Percentiles rank a stretch among this genome's conserved stretches.
phyloP scores from a whole-genome alignment of 768 basidiomycete genomes.

The Lentinula sp. region DNA sequence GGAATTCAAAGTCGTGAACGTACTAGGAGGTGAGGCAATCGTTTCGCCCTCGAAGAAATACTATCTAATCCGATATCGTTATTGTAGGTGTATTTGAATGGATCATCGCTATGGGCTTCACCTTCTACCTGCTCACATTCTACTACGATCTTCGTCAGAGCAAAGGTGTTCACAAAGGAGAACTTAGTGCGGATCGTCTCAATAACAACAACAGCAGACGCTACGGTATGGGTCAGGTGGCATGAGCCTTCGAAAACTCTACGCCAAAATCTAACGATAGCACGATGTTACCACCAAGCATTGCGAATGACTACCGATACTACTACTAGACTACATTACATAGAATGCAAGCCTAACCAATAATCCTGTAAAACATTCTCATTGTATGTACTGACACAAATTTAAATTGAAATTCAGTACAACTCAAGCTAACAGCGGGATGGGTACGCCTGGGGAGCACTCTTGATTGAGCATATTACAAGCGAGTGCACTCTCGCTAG shows the following conservation, averaged over 20 bases:
- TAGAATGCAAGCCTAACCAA: too few relatives aligned
- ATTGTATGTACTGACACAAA: too few relatives aligned
- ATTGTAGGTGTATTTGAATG: constrained; percentile 63
- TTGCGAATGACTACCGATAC: too few relatives aligned
- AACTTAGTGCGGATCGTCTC: constrained; percentile 24
- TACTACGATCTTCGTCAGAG: constrained; percentile 63
- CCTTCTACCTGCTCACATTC: constrained; percentile 69
- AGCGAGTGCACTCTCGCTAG: too few relatives aligned
- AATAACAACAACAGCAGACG: constrained; percentile 10
- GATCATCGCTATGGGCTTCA: constrained; percentile 66
- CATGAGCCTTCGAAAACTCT: neutral
- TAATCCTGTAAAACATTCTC: too few relatives aligned
- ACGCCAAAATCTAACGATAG: too few relatives aligned
- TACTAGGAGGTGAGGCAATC: constrained; percentile 38
- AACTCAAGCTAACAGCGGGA: too few relatives aligned
- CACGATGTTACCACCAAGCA: too few relatives aligned
- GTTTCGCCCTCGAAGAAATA: neutral
- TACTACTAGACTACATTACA: too few relatives aligned
- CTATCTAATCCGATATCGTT: neutral
- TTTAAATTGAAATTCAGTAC: too few relatives aligned
- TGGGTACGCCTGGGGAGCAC: too few relatives aligned
- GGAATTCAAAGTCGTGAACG: constrained; percentile 36
- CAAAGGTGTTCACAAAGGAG: constrained; percentile 43
- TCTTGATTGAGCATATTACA: too few relatives aligned
- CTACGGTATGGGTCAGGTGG: neutral